Conservation (phyloP, 2,329 filamentous ascomycete genomes). For the Botryosphaeria dothidea region DNA sequence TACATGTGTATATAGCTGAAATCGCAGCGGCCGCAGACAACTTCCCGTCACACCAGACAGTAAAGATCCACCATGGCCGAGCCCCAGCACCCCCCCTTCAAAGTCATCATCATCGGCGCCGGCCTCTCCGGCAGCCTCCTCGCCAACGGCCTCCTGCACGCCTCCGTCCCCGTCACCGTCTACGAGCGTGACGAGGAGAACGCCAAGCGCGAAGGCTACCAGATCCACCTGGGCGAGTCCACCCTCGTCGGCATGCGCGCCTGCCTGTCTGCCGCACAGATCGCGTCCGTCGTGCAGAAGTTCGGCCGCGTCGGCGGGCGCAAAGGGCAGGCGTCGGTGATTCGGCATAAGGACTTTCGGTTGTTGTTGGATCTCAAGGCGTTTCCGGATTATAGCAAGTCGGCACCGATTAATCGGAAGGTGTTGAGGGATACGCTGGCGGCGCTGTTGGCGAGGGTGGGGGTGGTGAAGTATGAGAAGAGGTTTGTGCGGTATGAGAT, state of each 20-base stretch:
- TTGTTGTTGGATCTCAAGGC: not conserved
- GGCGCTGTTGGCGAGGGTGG: not conserved
- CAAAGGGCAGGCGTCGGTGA: not conserved
- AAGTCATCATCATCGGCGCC: not conserved
- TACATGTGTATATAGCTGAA: not conserved
- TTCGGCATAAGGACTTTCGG: not conserved
- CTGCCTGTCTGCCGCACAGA: not conserved
- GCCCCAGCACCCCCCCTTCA: not conserved
- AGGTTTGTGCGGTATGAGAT: not conserved
- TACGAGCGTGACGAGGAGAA: not conserved
- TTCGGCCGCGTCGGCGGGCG: not conserved
- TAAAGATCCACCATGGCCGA: not conserved
- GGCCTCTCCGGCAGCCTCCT: not conserved
- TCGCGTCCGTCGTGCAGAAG: not conserved
- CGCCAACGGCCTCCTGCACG: not conserved
- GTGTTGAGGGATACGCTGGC: not conserved
- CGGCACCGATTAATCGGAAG: not conserved
- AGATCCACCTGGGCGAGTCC: not conserved
- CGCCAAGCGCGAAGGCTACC: not conserved
- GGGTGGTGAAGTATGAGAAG: not conserved
- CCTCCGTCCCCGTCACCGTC: not conserved
- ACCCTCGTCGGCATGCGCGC: not conserved
- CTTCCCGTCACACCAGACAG: too few species aligned
- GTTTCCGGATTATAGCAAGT: not conserved
- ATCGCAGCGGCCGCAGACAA: too few species aligned